Percentiles rank a stretch among this genome's conserved stretches.
phyloP scores from a whole-genome alignment of 1,284 basidiomycete species.

The Ganoderma leucocontextum region DNA sequence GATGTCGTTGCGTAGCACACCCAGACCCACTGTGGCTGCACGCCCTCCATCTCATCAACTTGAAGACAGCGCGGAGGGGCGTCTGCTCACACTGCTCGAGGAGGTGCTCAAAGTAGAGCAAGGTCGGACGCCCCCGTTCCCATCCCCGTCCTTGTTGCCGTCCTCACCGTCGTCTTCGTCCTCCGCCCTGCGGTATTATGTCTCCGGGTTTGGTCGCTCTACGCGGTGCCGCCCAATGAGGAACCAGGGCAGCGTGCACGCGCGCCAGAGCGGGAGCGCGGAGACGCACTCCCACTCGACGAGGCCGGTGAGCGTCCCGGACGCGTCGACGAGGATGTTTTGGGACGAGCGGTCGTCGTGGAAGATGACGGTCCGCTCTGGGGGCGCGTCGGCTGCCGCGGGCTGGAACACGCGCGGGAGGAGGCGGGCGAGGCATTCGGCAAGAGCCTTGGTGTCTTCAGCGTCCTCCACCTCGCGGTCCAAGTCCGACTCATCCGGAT shows the following conservation, averaged over 20 bases:
- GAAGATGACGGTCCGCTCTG: not conserved
- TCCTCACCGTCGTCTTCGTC: not conserved
- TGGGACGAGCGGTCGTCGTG: slow-evolving; percentile 1
- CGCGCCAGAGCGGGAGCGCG: not conserved
- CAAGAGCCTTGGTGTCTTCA: not conserved
- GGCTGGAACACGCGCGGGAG: not conserved
- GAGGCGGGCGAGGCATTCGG: not conserved
- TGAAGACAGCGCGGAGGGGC: not conserved
- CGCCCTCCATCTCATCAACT: not conserved
- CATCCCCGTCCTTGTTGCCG: not conserved
- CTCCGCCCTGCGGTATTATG: not conserved
- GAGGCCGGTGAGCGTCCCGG: not conserved
- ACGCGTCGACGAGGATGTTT: not conserved
- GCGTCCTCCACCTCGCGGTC: not conserved
- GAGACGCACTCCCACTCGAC: slow-evolving; percentile 2
- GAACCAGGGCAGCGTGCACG: slow-evolving; percentile 1
- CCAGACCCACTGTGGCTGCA: not conserved
- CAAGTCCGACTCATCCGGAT: not conserved
- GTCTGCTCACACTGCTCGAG: not conserved
- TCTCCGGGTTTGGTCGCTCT: not conserved
- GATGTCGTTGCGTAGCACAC: not conserved
- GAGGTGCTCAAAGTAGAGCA: not conserved
- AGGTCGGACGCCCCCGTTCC: not conserved
- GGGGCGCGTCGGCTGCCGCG: not conserved
- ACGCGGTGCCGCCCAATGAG: not conserved